A percentile compares a stretch with the other conserved stretches of the same genome.
Evolutionary conservation across 2,329 filamentous ascomycete genomes (phyloP).

Genomic region (Botrytis pseudocinerea): DNA sequence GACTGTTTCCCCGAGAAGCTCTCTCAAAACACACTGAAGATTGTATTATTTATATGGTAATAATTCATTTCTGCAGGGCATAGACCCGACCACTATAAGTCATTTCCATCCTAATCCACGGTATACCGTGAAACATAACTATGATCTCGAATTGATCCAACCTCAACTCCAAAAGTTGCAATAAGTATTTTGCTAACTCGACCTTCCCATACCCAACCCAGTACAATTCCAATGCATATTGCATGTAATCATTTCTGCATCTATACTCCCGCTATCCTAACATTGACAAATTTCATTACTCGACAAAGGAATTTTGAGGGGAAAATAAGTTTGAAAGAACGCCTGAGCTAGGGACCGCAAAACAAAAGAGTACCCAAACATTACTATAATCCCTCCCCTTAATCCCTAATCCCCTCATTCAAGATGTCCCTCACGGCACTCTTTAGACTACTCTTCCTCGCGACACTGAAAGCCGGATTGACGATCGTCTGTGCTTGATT

Average conservation of each 20-base stretch:
- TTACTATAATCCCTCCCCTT: not conserved
- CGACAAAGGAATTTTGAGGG: not conserved
- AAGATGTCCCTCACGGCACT: slow-evolving; percentile 14
- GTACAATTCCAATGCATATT: slow-evolving; percentile 15
- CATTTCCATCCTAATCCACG: not conserved
- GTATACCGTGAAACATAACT: not conserved
- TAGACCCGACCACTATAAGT: not conserved
- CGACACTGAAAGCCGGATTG: slow-evolving; percentile 1
- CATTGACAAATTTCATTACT: slow-evolving; percentile 4
- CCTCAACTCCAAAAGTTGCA: not conserved
- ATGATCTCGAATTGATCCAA: not conserved
- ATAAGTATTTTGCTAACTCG: not conserved
- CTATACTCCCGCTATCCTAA: slow-evolving; percentile 4
- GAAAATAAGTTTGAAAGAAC: not conserved
- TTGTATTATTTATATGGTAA: not conserved
- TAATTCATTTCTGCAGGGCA: not conserved
- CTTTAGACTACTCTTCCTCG: slow-evolving; percentile 13
- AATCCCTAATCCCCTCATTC: slow-evolving; percentile 1
- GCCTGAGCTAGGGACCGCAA: not conserved
- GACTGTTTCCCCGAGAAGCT: not conserved
- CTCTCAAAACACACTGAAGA: too few relatives aligned
- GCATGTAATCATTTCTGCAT: slow-evolving; percentile 16
- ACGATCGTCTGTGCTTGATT: slow-evolving; percentile 13
- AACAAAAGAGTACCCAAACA: not conserved
- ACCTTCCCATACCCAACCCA: slow-evolving; percentile 2